These are phyloP conservation scores for Alopecurus myosuroides DNA, from an alignment of 176 grass and related monocot species.

Conservation along the genomic window DNA sequence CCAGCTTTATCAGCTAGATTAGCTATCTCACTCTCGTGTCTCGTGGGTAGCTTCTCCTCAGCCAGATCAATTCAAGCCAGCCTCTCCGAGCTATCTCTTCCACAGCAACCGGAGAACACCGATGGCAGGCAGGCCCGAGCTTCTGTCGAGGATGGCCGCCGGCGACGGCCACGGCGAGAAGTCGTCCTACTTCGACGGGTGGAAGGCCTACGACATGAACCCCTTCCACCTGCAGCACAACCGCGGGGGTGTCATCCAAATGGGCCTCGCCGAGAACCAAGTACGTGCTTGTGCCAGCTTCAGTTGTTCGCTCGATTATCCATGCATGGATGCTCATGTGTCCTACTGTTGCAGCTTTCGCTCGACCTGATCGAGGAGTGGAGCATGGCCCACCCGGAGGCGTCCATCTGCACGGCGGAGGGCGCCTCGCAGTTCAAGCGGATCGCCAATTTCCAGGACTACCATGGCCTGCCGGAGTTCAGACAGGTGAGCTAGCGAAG, in stretches of 20 bases:
- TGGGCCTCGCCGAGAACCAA: conserved; percentile 91
- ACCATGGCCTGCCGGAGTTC: conserved; percentile 74
- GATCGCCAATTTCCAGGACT: conserved; percentile 94
- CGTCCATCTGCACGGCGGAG: conserved; percentile 77
- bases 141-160: conserved; percentile 61
- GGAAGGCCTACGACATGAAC: conserved; percentile 84
- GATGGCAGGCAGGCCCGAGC: conserved; percentile 1
- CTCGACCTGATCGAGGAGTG: conserved; percentile 72
- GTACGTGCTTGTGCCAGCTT: not conserved
- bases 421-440: conserved; percentile 52
- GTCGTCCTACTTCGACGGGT: conserved; percentile 80
- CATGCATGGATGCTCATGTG: no score
- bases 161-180: conserved; percentile 84
- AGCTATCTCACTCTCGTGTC: no score
- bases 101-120: not conserved
- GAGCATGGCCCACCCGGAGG: conserved; percentile 65
- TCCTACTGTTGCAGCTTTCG: conserved; percentile 46
- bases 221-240: conserved; percentile 57
- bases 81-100: not conserved
- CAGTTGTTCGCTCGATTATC: no score
- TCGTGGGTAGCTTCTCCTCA: no score
- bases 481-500: conserved; percentile 39
- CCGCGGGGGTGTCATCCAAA: conserved; percentile 69
- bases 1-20: not conserved
- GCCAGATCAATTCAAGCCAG: not conserved